These are phyloP conservation scores for Solanum infundibuliforme DNA, from an alignment of 257 asterid species.

Conservation along the genomic window DNA sequence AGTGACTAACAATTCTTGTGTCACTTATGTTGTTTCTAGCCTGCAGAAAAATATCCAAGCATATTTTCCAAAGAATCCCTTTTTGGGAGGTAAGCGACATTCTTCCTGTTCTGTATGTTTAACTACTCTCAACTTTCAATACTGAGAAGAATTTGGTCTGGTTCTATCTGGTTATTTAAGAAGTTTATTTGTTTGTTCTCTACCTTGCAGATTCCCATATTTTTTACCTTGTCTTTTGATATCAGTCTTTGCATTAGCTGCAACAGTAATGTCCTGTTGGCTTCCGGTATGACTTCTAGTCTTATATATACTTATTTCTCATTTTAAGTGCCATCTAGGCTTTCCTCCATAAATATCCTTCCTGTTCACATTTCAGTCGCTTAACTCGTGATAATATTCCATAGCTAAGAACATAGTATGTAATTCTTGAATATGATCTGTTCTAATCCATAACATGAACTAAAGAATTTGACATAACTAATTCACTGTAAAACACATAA, in stretches of 20 bases:
- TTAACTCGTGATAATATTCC: neutral
- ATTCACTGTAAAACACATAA: neutral
- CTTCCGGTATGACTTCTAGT: slow-evolving; percentile 55
- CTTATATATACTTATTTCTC: neutral
- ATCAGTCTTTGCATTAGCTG: slow-evolving; percentile 41
- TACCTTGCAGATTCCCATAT: slow-evolving; percentile 57
- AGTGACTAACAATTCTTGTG: neutral
- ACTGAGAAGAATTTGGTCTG: neutral
- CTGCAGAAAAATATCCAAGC: slow-evolving; percentile 53
- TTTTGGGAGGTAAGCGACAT: slow-evolving; percentile 38
- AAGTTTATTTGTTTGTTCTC: neutral
- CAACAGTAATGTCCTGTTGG: slow-evolving; percentile 43
- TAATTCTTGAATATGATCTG: neutral
- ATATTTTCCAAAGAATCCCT: slow-evolving; percentile 36
- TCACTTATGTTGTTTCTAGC: slow-evolving; percentile 18
- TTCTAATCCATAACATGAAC: neutral
- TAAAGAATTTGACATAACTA: neutral
- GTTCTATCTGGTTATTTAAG: neutral
- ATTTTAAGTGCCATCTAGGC: neutral
- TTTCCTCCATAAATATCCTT: neutral
- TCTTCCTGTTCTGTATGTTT: neutral
- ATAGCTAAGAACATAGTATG: neutral
- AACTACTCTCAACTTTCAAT: neutral
- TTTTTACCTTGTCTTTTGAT: slow-evolving; percentile 60
- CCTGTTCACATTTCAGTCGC: neutral